Evolutionary conservation across 2,329 filamentous ascomycete species (phyloP).

Genomic region (Orbilia brochopaga): DNA sequence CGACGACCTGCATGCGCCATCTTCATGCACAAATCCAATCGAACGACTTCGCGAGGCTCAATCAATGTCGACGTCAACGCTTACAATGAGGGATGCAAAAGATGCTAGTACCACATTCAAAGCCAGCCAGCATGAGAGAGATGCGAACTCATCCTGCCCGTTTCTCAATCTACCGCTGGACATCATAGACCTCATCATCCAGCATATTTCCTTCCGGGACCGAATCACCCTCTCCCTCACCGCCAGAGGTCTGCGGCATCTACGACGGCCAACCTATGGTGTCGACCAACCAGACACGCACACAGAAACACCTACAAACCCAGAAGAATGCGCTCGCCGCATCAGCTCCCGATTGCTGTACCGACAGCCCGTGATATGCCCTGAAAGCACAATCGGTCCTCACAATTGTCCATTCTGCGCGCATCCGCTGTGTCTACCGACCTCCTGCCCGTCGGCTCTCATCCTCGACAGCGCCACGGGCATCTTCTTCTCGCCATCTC

Average conservation of each 20-base stretch:
- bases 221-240: constrained; percentile 31
- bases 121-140: not conserved
- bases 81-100: not conserved
- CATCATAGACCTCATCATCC: constrained; percentile 16
- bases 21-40: no score
- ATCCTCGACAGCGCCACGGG: constrained; percentile 30
- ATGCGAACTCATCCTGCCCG: not conserved
- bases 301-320: not conserved
- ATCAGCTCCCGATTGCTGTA: constrained; percentile 2
- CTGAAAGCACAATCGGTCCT: not conserved
- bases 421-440: constrained; percentile 15
- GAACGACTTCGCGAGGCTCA: no score
- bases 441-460: constrained; percentile 14
- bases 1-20: not conserved
- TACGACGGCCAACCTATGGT: not conserved
- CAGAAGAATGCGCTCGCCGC: constrained; percentile 1
- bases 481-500: constrained; percentile 19
- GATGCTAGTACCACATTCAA: not conserved
- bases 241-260: constrained; percentile 14
- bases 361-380: not conserved
- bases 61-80: no score
- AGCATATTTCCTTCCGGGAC: constrained; percentile 27
- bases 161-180: constrained; percentile 29
- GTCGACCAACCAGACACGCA: not conserved
- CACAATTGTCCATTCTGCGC: constrained; percentile 30